Evolutionary conservation across 2,329 filamentous ascomycete species (phyloP).

Genomic region (Didymella exigua): DNA sequence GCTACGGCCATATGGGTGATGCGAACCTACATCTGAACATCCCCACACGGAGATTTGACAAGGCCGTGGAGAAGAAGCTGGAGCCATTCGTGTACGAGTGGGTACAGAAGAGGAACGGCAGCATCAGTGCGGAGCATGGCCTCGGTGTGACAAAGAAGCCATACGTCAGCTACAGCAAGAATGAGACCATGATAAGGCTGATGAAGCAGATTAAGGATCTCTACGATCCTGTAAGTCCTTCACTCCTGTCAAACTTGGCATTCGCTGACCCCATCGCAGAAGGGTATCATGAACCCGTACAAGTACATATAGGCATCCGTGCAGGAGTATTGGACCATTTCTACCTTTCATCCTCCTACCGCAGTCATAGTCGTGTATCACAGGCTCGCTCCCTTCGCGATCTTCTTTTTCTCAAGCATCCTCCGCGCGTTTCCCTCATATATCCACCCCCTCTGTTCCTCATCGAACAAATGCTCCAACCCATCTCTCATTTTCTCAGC

Average conservation of each 20-base stretch:
- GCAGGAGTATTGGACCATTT: slow-evolving; percentile 7
- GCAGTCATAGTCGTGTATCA: background rate
- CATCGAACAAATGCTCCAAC: slow-evolving; percentile 45
- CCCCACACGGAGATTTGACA: slow-evolving; percentile 79
- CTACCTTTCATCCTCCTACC: background rate
- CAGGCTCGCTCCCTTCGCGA: background rate
- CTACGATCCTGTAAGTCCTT: slow-evolving; percentile 82
- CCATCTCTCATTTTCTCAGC: slow-evolving; percentile 51
- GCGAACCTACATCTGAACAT: slow-evolving; percentile 95
- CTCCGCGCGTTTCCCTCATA: slow-evolving; percentile 49
- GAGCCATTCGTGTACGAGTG: slow-evolving; percentile 98
- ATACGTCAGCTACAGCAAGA: slow-evolving; percentile 91
- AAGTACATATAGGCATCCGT: slow-evolving; percentile 73
- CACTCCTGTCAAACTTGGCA: background rate
- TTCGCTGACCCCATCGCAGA: slow-evolving; percentile 58
- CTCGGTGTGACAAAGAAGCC: slow-evolving; percentile 94
- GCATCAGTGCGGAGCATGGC: slow-evolving; percentile 96
- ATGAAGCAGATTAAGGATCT: slow-evolving; percentile 96
- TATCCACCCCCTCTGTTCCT: slow-evolving; percentile 44
- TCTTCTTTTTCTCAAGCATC: slow-evolving; percentile 28
- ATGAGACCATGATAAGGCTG: slow-evolving; percentile 80
- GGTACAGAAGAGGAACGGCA: slow-evolving; percentile 85
- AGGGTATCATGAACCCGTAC: slow-evolving; percentile 98
- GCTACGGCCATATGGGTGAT: slow-evolving; percentile 98
- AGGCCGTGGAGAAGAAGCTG: slow-evolving; percentile 81